Percentiles rank a stretch among this genome's conserved stretches.
These are phyloP conservation scores for Coffea eugenioides DNA, from an alignment of 257 asterid species.

Conservation along the genomic window DNA sequence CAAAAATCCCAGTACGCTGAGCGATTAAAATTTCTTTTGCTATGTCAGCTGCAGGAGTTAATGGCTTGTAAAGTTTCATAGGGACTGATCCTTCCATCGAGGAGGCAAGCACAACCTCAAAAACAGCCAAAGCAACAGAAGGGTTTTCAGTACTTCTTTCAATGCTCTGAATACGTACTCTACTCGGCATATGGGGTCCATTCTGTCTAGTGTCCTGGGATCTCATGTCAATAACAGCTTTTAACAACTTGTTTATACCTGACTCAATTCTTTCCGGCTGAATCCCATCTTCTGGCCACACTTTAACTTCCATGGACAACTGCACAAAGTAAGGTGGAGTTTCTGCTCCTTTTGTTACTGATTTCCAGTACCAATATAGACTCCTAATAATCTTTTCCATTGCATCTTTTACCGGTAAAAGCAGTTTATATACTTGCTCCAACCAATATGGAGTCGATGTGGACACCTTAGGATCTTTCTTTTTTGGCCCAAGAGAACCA, in stretches of 20 bases:
- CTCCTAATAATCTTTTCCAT: conserved; percentile 44
- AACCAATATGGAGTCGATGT: conserved; percentile 60
- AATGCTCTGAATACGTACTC: conserved; percentile 88
- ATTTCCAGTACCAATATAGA: conserved; percentile 86
- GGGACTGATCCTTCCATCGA: conserved; percentile 49
- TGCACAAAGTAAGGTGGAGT: conserved; percentile 98
- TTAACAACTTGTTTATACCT: conserved; percentile 73
- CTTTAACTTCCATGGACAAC: conserved; percentile 80
- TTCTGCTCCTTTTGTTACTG: conserved; percentile 96
- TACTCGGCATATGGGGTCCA: conserved; percentile 39
- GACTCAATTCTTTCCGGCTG: conserved; percentile 98
- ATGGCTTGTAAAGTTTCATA: conserved; percentile 64
- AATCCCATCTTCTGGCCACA: conserved; percentile 98
- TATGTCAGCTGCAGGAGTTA: conserved; percentile 97
- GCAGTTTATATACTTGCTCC: conserved; percentile 46
- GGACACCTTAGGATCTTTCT: conserved; percentile 26
- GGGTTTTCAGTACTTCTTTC: conserved; percentile 68
- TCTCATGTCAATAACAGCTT: conserved; percentile 62
- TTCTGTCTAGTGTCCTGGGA: conserved; percentile 49
- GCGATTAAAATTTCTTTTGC: conserved; percentile 78
- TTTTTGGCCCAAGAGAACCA: conserved; percentile 13
- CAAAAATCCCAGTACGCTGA: conserved; percentile 45
- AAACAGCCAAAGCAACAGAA: conserved; percentile 76
- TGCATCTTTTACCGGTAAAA: conserved; percentile 42
- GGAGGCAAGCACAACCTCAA: conserved; percentile 88